phyloP scores from a whole-genome alignment of 2,329 filamentous ascomycete genomes.

The Alternaria alternata region DNA sequence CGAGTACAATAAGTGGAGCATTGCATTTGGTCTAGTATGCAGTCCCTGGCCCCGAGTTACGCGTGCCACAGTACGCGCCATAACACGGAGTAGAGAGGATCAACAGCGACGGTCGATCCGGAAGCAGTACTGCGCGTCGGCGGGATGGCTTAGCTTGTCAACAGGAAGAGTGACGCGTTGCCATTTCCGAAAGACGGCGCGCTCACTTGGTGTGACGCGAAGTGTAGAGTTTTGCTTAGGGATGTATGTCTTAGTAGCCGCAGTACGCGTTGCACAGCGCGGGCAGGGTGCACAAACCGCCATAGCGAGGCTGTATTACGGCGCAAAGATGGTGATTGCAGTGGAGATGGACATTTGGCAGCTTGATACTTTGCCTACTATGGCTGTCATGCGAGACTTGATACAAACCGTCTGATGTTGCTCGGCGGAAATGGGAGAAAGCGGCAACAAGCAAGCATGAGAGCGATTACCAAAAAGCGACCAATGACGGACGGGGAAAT shows the following conservation, averaged over 20 bases:
- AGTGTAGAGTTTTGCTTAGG: slow-evolving; percentile 25
- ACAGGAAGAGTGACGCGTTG: slow-evolving; percentile 26
- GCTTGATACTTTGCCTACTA: slow-evolving; percentile 25
- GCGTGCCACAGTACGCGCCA: slow-evolving; percentile 34
- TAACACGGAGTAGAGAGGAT: slow-evolving; percentile 31
- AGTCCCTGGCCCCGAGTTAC: slow-evolving; percentile 27
- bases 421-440: slow-evolving; percentile 12
- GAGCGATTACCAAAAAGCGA: slow-evolving; percentile 14
- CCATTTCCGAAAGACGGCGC: slow-evolving; percentile 21
- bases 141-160: slow-evolving; percentile 26
- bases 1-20: slow-evolving; percentile 34
- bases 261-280: slow-evolving; percentile 35
- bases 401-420: slow-evolving; percentile 25
- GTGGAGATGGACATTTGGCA: slow-evolving; percentile 14
- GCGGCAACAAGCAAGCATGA: slow-evolving; percentile 16
- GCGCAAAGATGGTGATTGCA: neutral
- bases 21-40: slow-evolving; percentile 18
- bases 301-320: slow-evolving; percentile 11
- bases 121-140: slow-evolving; percentile 20
- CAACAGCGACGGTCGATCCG: slow-evolving; percentile 33
- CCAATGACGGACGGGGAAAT: slow-evolving; percentile 26
- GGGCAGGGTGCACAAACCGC: slow-evolving; percentile 33
- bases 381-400: slow-evolving; percentile 28
- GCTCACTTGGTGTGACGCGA: slow-evolving; percentile 31
- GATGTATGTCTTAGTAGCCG: slow-evolving; percentile 36